Conservation (phyloP, 768 basidiomycete species). For the Crepidotus variabilis region DNA sequence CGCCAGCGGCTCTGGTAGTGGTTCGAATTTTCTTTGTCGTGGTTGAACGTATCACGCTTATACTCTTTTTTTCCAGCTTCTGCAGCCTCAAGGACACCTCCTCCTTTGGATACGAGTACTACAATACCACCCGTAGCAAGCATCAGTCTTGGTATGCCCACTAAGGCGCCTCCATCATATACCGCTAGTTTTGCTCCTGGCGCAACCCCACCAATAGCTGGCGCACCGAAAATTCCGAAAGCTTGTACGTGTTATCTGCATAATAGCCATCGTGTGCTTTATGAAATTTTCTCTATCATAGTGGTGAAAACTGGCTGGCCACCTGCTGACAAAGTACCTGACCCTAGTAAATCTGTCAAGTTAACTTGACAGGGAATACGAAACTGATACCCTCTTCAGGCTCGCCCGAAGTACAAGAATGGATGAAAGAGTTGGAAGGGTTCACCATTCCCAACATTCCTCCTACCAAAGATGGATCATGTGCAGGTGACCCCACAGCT, state of each 20-base stretch:
- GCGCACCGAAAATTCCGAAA: conserved; percentile 59
- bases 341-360: conserved; percentile 41
- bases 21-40: not conserved
- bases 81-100: not conserved
- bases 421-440: conserved; percentile 76
- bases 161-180: conserved; percentile 41
- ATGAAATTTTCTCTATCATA: conserved; percentile 2
- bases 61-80: not conserved
- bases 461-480: conserved; percentile 66
- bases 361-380: not conserved
- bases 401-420: conserved; percentile 57
- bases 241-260: conserved; percentile 38
- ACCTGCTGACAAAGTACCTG: conserved; percentile 56
- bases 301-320: conserved; percentile 48
- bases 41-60: not conserved
- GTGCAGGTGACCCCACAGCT: conserved; percentile 50
- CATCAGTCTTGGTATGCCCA: conserved; percentile 63
- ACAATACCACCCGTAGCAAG: conserved; percentile 52
- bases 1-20: no score
- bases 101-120: conserved; percentile 42
- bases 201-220: conserved; percentile 53
- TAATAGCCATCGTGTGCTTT: not conserved
- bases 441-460: conserved; percentile 59
- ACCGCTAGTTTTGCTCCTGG: conserved; percentile 56
- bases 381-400: conserved; percentile 25